These are phyloP conservation scores for Lophiostoma macrostomum DNA, from an alignment of 495 filamentous ascomycete species.

Conservation along the genomic window DNA sequence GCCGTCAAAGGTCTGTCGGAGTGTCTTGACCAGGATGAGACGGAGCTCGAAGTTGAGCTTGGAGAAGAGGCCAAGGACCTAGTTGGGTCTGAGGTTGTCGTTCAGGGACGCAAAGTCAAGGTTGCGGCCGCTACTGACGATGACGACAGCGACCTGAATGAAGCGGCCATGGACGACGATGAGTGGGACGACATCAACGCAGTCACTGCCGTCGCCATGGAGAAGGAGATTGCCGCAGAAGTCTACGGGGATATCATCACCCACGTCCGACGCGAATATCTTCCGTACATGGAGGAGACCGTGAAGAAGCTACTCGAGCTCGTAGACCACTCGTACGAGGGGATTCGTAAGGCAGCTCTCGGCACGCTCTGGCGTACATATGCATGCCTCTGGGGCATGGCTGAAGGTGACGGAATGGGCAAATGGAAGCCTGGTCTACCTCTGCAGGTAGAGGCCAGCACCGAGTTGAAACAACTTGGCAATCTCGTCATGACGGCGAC, in stretches of 20 bases:
- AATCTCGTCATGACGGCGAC: constrained; percentile 83
- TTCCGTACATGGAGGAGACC: constrained; percentile 90
- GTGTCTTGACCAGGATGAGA: constrained; percentile 85
- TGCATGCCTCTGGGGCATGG: constrained; percentile 82
- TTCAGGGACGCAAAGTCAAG: constrained; percentile 81
- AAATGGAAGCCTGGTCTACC: constrained; percentile 92
- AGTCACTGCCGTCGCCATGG: constrained; percentile 81
- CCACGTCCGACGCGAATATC: constrained; percentile 68
- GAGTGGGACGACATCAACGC: constrained; percentile 80
- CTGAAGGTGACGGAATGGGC: constrained; percentile 70
- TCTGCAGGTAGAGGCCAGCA: constrained; percentile 69
- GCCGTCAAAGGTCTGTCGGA: constrained; percentile 83
- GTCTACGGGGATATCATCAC: constrained; percentile 90
- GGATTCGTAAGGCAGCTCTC: constrained; percentile 85
- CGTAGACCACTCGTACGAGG: constrained; percentile 85
- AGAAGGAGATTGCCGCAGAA: constrained; percentile 97
- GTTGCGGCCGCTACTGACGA: constrained; percentile 52
- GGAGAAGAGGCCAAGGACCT: constrained; percentile 76
- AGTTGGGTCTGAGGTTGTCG: constrained; percentile 68
- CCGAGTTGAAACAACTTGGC: constrained; percentile 79
- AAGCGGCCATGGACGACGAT: constrained; percentile 53
- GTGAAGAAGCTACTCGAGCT: constrained; percentile 76
- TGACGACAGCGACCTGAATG: constrained; percentile 35
- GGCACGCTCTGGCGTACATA: constrained; percentile 91
- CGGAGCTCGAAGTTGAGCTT: constrained; percentile 75